A percentile compares a stretch with the other conserved stretches of the same genome.
phyloP scores from a whole-genome alignment of 495 filamentous ascomycete genomes.

The Chaetomidium leptoderma region DNA sequence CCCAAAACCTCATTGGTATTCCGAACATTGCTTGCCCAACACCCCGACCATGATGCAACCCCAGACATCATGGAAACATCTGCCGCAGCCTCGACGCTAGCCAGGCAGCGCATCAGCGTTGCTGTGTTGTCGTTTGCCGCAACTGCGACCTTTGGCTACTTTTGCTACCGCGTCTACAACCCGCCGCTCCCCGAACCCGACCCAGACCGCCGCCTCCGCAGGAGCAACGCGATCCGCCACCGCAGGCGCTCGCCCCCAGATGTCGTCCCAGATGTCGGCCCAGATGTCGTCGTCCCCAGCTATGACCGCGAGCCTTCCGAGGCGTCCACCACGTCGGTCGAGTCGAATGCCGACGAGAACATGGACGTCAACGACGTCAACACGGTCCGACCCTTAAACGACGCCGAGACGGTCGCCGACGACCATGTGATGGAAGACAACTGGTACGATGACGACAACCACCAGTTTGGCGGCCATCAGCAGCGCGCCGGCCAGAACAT shows the following conservation, averaged over 20 bases:
- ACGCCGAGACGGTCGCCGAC: constrained; percentile 56
- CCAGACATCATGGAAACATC: constrained; percentile 33
- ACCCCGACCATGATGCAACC: constrained; percentile 20
- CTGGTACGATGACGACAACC: constrained; percentile 43
- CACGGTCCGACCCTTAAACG: constrained; percentile 39
- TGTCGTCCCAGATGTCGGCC: too few relatives aligned
- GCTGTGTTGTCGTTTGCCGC: constrained; percentile 36
- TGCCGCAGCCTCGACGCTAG: constrained; percentile 41
- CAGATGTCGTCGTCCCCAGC: too few relatives aligned
- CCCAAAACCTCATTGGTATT: background rate
- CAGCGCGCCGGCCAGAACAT: constrained; percentile 68
- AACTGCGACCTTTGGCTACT: constrained; percentile 37
- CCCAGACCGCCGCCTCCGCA: constrained; percentile 41
- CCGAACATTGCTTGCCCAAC: background rate
- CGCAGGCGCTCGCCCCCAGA: constrained; percentile 34
- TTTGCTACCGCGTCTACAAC: constrained; percentile 36
- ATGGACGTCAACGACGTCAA: constrained; percentile 33
- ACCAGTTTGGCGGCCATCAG: constrained; percentile 35
- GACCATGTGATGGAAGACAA: constrained; percentile 56
- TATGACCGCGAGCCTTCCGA: constrained; percentile 22
- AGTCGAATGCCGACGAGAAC: constrained; percentile 48
- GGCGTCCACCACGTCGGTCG: constrained; percentile 33
- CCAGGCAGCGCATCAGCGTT: constrained; percentile 39
- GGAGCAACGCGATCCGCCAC: constrained; percentile 57
- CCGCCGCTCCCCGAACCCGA: constrained; percentile 24